A percentile compares a stretch with the other conserved stretches of the same genome.
These are phyloP conservation scores for Suillus sp. DNA, from an alignment of 768 basidiomycete genomes.

Conservation along the genomic window DNA sequence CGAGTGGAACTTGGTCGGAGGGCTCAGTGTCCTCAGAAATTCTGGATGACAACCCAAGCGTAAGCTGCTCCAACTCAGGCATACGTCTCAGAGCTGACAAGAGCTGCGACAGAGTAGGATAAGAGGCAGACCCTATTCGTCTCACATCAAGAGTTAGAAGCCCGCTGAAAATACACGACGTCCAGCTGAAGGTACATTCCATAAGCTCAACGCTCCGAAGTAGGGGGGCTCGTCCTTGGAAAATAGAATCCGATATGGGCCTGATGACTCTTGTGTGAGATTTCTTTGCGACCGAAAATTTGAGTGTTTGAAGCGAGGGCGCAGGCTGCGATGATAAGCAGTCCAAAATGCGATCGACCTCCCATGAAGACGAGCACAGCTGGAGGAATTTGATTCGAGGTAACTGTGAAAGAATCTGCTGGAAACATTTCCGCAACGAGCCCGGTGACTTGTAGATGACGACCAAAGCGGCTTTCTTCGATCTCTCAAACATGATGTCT, in stretches of 20 bases:
- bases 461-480: conserved; percentile 39
- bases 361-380: conserved; percentile 23
- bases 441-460: conserved; percentile 32
- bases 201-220: conserved; percentile 40
- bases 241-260: conserved; percentile 30
- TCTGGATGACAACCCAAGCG: conserved; percentile 13
- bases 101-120: not conserved
- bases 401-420: conserved; percentile 32
- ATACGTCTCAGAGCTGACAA: conserved; percentile 1
- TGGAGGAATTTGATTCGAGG: conserved; percentile 38
- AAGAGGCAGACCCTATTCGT: not conserved
- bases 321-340: conserved; percentile 26
- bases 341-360: conserved; percentile 26
- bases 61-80: not conserved
- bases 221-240: conserved; percentile 35
- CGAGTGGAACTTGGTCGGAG: not conserved
- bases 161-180: conserved; percentile 36
- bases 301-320: conserved; percentile 38
- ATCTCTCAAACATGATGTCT: conserved; percentile 47
- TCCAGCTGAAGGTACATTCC: conserved; percentile 38
- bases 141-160: conserved; percentile 21
- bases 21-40: not conserved
- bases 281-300: conserved; percentile 23
- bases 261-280: conserved; percentile 19
- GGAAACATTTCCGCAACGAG: not conserved